A percentile compares a stretch with the other conserved stretches of the same genome.
These are phyloP conservation scores for Exserohilum rostratum DNA, from an alignment of 2,329 filamentous ascomycete genomes.

Conservation along the genomic window DNA sequence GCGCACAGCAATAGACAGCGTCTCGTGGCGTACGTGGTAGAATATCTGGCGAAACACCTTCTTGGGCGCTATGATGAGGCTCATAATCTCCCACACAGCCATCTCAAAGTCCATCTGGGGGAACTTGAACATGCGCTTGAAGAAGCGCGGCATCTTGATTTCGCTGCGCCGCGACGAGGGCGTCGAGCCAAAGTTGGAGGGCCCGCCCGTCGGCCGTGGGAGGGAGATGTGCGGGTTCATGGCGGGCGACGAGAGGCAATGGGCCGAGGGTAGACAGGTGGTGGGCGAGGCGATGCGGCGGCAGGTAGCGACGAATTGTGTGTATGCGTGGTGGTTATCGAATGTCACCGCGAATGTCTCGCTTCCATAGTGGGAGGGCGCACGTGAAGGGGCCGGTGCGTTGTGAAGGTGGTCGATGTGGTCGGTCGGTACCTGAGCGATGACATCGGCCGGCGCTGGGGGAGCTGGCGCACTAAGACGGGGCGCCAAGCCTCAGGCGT, in stretches of 20 bases:
- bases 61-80: conserved; percentile 70
- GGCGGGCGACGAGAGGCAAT: conserved; percentile 5
- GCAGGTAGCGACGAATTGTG: background rate
- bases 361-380: conserved; percentile 10
- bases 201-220: conserved; percentile 62
- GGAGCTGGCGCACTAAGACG: conserved; percentile 11
- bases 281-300: background rate
- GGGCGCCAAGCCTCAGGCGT: conserved; percentile 18
- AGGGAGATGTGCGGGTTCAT: conserved; percentile 68
- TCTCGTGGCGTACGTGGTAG: conserved; percentile 61
- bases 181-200: conserved; percentile 60
- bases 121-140: conserved; percentile 73
- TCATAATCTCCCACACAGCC: conserved; percentile 75
- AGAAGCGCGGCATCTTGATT: conserved; percentile 69
- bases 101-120: conserved; percentile 78
- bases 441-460: conserved; percentile 24
- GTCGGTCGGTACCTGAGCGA: conserved; percentile 26
- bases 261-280: background rate
- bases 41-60: conserved; percentile 75
- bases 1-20: background rate
- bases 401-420: conserved; percentile 4
- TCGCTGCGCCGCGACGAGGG: conserved; percentile 57
- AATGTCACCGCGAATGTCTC: conserved; percentile 10
- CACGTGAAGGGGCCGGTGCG: conserved; percentile 1
- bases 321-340: conserved; percentile 1